Percentiles rank a stretch among this genome's conserved stretches.
phyloP scores from a whole-genome alignment of 345 rosid species.

The Populus alba region DNA sequence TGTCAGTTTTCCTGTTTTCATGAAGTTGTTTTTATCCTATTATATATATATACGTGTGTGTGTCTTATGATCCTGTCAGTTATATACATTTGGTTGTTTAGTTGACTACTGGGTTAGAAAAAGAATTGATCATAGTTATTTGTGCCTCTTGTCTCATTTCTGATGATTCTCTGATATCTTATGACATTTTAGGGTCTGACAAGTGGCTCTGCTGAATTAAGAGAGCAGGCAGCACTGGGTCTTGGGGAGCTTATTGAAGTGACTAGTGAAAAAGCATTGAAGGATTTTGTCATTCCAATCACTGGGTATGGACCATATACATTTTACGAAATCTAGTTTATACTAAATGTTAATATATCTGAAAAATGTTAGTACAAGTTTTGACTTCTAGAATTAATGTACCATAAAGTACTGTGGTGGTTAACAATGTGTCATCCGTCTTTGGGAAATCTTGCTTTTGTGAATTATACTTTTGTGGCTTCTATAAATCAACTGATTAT shows the following conservation, averaged over 20 bases:
- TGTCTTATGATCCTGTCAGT: no score
- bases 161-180: background rate
- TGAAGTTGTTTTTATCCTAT: no score
- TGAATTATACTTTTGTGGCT: no score
- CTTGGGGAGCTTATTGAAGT: constrained; percentile 98
- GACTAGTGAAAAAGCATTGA: constrained; percentile 83
- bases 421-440: no score
- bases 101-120: background rate
- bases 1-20: no score
- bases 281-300: constrained; percentile 87
- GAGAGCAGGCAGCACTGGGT: constrained; percentile 97
- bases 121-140: background rate
- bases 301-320: constrained; percentile 67
- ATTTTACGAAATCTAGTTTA: background rate
- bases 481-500: no score
- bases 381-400: background rate
- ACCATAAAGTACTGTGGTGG: no score
- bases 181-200: constrained; percentile 59
- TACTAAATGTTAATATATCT: background rate
- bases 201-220: constrained; percentile 85
- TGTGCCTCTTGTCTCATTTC: background rate
- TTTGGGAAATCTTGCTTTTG: no score
- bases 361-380: background rate
- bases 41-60: no score
- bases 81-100: no score